Base-by-base conservation (phyloP, 2,329 filamentous ascomycete species). In the Botrytis cinerea region DNA sequence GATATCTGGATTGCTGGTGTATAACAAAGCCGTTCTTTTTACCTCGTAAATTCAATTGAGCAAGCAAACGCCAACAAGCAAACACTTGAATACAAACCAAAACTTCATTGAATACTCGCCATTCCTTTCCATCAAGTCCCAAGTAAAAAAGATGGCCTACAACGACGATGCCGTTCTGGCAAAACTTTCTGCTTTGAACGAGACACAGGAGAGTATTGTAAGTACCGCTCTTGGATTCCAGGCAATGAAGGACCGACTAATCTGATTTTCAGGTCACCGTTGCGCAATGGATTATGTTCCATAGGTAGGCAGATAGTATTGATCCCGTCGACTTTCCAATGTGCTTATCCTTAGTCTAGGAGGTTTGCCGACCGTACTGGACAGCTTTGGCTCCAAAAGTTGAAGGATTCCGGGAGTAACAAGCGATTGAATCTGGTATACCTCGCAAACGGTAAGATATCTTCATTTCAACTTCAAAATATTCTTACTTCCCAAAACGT, bases 201-300 rank as follows among this genome's bases (percentile, higher is more conserved):
- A 99, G 84, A 97, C 94, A 18, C 95, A 99, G 82, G 96, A 99
- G 82, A 97, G 94, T 84, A 98, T 99, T 80, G 89, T 81, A 73
- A 76, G 80, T 79, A 57, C 40, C 51, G 20, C 35, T 48, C 25
- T 40, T 57, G 45, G 18, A 60, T 22, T 40, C 12, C 22, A 28
- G 51, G 51, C 51, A 48, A 22, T 69, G 51, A 46, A 61, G 74
- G 71, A 67, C 57, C 46, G 32, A 38, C 51, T 74, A 51, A 75
- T 46, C 54, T 73, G 40, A 72, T 32, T 71, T 48, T 4, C 64
- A 80, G 80, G 90, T 97, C 75, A 95, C 93, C 51, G 95, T 97
- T 75, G 94, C 96, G 73, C 95, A 98, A 90, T 99, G 97, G 97
- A 96, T 99, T 75, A 97, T 99, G 92, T 99, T 99, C 82, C 95